Evolutionary conservation across 2,329 filamentous ascomycete genomes (phyloP).

Genomic region (Cladosporium sp.): DNA sequence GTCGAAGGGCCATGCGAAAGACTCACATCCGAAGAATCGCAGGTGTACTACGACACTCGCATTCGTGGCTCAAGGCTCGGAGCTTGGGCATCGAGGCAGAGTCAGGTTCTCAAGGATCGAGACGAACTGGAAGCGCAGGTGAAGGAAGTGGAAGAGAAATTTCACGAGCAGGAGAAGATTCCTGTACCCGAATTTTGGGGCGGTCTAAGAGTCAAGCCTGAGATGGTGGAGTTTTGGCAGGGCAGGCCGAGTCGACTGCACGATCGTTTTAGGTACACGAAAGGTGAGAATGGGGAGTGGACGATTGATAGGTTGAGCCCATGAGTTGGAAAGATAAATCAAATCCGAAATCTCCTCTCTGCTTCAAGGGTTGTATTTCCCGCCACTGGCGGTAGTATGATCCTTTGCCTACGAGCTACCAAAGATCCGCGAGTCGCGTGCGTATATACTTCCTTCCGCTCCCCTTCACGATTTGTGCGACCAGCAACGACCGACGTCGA

Average conservation of each 20-base stretch:
- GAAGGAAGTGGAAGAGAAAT: constrained; percentile 68
- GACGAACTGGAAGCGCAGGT: constrained; percentile 74
- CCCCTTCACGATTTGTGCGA: too few species aligned
- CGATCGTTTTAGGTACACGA: constrained; percentile 85
- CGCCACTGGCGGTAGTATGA: too few species aligned
- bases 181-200: constrained; percentile 95
- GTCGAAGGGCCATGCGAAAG: constrained; percentile 75
- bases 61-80: constrained; percentile 80
- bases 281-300: constrained; percentile 42
- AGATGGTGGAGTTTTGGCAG: constrained; percentile 93
- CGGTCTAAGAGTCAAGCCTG: constrained; percentile 78
- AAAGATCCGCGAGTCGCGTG: too few species aligned
- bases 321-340: constrained; percentile 33
- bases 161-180: constrained; percentile 72
- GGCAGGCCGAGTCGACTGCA: constrained; percentile 85
- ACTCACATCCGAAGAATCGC: constrained; percentile 66
- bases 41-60: constrained; percentile 59
- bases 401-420: too few species aligned
- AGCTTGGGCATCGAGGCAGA: constrained; percentile 92
- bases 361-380: too few species aligned
- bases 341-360: too few species aligned
- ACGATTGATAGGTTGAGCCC: constrained; percentile 69
- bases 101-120: constrained; percentile 66
- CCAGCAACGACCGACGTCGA: too few species aligned
- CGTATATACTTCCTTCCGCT: too few species aligned